Base-by-base conservation (phyloP, 2,329 filamentous ascomycete genomes). In the Diaporthe ilicicola region DNA sequence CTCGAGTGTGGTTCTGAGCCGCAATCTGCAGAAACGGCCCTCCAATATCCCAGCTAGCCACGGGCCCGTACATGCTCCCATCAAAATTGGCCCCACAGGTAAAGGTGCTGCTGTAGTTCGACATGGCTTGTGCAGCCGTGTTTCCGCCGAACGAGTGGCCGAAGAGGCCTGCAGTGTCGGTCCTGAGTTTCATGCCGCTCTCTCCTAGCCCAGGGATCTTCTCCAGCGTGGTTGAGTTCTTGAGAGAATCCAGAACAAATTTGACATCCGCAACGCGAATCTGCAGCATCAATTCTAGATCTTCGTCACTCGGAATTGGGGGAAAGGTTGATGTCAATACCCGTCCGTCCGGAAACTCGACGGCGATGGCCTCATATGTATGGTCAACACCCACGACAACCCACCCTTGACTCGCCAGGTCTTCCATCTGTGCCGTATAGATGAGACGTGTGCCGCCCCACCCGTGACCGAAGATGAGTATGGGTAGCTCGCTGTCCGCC, bases 111-210 rank as follows among this genome's bases (percentile, higher is more conserved):
- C 56, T 48, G 56, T 32, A 48, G 7, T 46, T 34, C 12, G 42
- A 8, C 56, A 62, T 48, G 39, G 56, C 56, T 46, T 62, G 56
- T 15, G 56, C 56, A 34, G 56, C 56, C 9, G 56, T 62, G 19
- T 39, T 39, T 32, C 56, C 56, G 19, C 42, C 56, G 56, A 46
- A 46, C 10, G 56, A 62, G 39, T 62, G 56, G 13, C 56, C 56
- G 19, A 62, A 62, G 39, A 62, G 46, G 13, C 39, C 56, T 5
- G 15, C 56, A 22, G 24, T 34, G 37, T 32, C 24, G 42, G 56
- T 32, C 10, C n/a, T 44, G 42, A 62, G 56, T 10, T 62, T 17
- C 39, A 12, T 34, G 27, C 17, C 13, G 19, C 27, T 9, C 5
- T 32, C 24, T 15, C 13, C 56, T 22, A 62, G 56, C 19, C 56